A percentile compares a stretch with the other conserved stretches of the same genome.
phyloP scores from a whole-genome alignment of 2,329 filamentous ascomycete genomes.

The Phoma sp. region DNA sequence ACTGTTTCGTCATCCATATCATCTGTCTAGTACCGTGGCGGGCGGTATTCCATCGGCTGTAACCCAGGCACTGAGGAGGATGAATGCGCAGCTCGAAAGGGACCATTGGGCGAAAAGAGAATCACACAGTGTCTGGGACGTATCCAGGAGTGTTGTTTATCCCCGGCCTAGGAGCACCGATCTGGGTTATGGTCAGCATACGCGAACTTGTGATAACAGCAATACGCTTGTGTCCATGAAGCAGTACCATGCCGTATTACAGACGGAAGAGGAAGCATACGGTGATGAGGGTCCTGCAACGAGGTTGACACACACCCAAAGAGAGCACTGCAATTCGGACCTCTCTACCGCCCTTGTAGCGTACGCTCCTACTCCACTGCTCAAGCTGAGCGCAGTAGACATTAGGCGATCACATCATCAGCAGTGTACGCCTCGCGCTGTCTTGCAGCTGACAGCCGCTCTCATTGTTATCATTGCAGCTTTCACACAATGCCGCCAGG shows the following conservation, averaged over 20 bases:
- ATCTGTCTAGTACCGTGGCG: not conserved
- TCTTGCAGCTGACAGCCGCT: not conserved
- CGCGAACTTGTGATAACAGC: too few relatives aligned
- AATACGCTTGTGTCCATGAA: not conserved
- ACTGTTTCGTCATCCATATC: slow-evolving; percentile 1
- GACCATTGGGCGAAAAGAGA: not conserved
- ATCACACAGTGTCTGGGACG: too few relatives aligned
- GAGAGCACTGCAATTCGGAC: too few relatives aligned
- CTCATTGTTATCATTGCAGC: not conserved
- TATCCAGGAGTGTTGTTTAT: too few relatives aligned
- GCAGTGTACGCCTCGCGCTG: not conserved
- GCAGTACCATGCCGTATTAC: not conserved
- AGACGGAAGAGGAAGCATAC: not conserved
- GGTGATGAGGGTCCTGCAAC: not conserved
- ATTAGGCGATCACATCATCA: not conserved
- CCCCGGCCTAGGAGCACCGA: too few relatives aligned
- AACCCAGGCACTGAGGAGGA: slow-evolving; percentile 4
- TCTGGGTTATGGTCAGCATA: too few relatives aligned
- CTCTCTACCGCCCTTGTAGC: not conserved
- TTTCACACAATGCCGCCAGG: not conserved
- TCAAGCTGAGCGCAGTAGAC: slow-evolving; percentile 1
- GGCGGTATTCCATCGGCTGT: not conserved
- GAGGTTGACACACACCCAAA: not conserved
- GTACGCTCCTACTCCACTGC: not conserved
- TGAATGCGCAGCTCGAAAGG: not conserved